Base-by-base conservation (phyloP, 371 early-diverging fungal species). In the Mucor mucedo region DNA sequence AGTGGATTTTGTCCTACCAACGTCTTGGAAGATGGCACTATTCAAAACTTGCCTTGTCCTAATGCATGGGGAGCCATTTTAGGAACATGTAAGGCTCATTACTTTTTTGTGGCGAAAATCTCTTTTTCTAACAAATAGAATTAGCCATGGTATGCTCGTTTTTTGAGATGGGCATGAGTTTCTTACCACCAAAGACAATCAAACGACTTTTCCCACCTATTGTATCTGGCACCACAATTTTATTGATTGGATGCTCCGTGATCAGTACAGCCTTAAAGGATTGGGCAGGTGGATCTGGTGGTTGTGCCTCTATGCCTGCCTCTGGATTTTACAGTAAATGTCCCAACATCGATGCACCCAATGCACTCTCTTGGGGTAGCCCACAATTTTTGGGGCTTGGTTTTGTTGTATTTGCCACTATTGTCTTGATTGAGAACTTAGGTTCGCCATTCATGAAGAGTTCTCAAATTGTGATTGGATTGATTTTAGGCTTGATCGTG, bases 401-500 rank as follows among this genome's bases (percentile, higher is more conserved):
- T 10, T 82, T 87, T 62, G 52, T 82, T 16, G 88, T 88, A 6
- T 88, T 85, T 62, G 71, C 73, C 2, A 75, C 81, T 4, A 88
- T 88, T 63, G 56, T 85, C n/a, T 9, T 88, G 3, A 78, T 88
- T 27, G 89, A 88, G 67, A 78, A 83, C 60, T 74, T 88, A 56
- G 89, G 89, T 2, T 88, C 88, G 1, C 77, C 88, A 0, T 86
- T 87, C 54, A 84, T 88, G 87, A 82, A 82, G 70, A 88, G 84
- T 59, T 78, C 84, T 10, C 83, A 83, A 60, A 76, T 88, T 33
- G 80, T 88, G 6, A 70, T 88, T 56, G 89, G 87, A 21, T 73
- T 88, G 48, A 68, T 83, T 63, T 80, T 88, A 0, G 89, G 89
- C 5, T 79, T 79, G 62, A 79, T 88, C 66, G 82, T 88, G 44